Base-by-base conservation (phyloP, 192 early-diverging fungal genomes). In the Kickxella alabastrina region DNA sequence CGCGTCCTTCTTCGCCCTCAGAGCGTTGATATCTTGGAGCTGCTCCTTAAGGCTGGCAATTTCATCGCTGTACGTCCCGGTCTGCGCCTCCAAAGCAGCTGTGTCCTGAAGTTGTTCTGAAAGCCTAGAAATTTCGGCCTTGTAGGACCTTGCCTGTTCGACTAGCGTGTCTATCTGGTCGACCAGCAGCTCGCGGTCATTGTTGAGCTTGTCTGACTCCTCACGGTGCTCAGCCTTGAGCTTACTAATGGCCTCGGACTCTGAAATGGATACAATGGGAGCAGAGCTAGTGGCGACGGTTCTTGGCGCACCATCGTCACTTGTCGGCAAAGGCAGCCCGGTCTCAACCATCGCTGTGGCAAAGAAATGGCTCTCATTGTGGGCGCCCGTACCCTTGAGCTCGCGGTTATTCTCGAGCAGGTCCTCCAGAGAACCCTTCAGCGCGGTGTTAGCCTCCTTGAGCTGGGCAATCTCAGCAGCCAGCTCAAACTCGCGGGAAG, bases 371-470 rank as follows among this genome's bases (percentile, higher is more conserved):
- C 1, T 17, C 39, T 17, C 17, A 9, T 25, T 24, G 14, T 62
- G 49, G 0, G 44, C 41, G 4, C 36, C 51, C 35, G 49, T 37
- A 6, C 40, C 6, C 41, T 59, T 71, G 13, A 70, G 46, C 27
- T 59, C 60, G 9, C 37, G 54, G 37, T 70, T 70, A 28, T 41
- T 53, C 42, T 63, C 68, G 0, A 50, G 63, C 27, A 70, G 39
- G 15, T 48, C 52, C 26, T 65, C 62, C 1, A 72, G 41, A 1
- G 61, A 32, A 27, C 65, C 62, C 6, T 53, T 43, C 19, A 68
- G 49, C 40, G 42, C 36, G 28, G 28, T 25, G n/a, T 47, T 68
- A 19, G 37, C 38, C 10, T 26, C 31, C 14, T 37, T 21, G 27
- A 49, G 60, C 21, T 50, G 38, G 14, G 38, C 26, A 2, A 43